Evolutionary conservation across 2,329 filamentous ascomycete species (phyloP), one percentile per base, ranked within the genome.

Genomic region (Fusarium zealandicum): DNA sequence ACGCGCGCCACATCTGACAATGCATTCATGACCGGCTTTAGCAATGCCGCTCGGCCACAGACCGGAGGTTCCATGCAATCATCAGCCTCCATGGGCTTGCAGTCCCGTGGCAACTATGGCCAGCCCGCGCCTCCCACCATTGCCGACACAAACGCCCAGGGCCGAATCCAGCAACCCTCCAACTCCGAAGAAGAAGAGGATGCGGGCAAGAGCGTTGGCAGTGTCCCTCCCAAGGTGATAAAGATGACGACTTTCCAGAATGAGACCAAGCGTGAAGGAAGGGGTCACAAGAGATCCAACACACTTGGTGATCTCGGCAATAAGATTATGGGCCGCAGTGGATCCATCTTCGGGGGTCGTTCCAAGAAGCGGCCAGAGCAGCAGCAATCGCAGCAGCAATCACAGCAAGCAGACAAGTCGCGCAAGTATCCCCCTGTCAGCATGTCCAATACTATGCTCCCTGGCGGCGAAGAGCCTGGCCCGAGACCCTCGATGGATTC

Each of bases 371-470:
- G 81, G 54, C 68, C 76, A 8, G 82, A 81, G 51, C 70, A 64
- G 52, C n/a, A n/a, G n/a, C n/a, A n/a, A n/a, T n/a, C n/a, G n/a
- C n/a, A n/a, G n/a, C n/a, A n/a, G n/a, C n/a, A n/a, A n/a, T n/a
- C n/a, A n/a, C n/a, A n/a, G n/a, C 70, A 62, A 76, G 80, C 59
- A 86, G 74, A 90, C 71, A 87, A 87, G 58, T 77, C 83, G 46
- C 87, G 85, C 71, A 88, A 84, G 60, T 96, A 97, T 69, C 93
- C 93, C 50, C 93, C 93, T 4, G 90, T 93, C 40, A 96, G 92
- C 77, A 96, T 97, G 92, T 85, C 89, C 57, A 88, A 89, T 59
- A 80, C 85, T 2, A 84, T 89, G 73, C 78, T 84, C 6, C 81
- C 82, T 40, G 80, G 79, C 28, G 83, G 79, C 28, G 84, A 86